Conservation (phyloP, 257 asterid species). For the Cynanchum wilfordii region DNA sequence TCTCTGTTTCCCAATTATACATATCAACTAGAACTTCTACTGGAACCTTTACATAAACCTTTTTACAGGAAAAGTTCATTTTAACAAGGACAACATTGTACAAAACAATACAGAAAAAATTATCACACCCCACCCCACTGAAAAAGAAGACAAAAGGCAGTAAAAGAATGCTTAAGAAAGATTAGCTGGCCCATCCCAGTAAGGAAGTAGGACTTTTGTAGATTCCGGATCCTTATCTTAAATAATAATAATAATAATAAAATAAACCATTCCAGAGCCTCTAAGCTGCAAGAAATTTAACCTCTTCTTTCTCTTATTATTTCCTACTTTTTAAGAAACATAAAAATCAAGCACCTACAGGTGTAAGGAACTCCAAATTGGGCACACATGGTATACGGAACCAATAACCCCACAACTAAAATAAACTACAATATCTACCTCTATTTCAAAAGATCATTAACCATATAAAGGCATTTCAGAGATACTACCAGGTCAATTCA, state of each 20-base stretch:
- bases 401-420: not conserved
- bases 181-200: not conserved
- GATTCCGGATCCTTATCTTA: not conserved
- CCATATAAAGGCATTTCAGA: not conserved
- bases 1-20: not conserved
- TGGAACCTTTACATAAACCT: not conserved
- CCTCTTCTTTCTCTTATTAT: not conserved
- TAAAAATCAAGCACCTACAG: not conserved
- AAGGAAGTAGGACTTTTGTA: not conserved
- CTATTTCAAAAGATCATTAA: not conserved
- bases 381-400: not conserved
- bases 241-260: not conserved
- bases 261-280: not conserved
- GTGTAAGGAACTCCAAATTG: no score
- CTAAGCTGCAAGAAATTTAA: not conserved
- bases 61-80: not conserved
- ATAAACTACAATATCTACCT: not conserved
- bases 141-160: not conserved
- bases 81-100: not conserved
- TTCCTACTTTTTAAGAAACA: not conserved
- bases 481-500: not conserved
- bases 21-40: not conserved
- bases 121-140: not conserved
- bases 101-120: not conserved
- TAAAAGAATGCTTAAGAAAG: not conserved